Percentiles rank a stretch among this genome's conserved stretches.
Conservation (phyloP, 2,329 filamentous ascomycete species). For the Lachnellula hyalina region DNA sequence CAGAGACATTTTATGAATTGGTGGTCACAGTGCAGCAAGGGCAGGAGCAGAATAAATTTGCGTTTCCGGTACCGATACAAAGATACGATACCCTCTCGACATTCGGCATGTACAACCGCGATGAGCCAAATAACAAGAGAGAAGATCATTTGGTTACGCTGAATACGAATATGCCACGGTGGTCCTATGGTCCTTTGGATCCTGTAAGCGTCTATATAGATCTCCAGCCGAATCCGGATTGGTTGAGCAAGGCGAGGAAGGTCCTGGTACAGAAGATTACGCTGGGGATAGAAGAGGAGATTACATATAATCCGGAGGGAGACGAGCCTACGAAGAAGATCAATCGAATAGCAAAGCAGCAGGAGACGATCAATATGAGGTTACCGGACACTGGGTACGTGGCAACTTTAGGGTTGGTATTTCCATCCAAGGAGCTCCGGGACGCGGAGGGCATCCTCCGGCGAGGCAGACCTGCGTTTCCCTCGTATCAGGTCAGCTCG, state of each 20-base stretch:
- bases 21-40: conserved; percentile 95
- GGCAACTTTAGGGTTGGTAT: conserved; percentile 85
- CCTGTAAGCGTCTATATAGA: conserved; percentile 96
- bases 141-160: conserved; percentile 88
- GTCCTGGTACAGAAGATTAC: conserved; percentile 94
- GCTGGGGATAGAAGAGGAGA: conserved; percentile 91
- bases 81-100: conserved; percentile 96
- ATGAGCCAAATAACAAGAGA: conserved; percentile 79
- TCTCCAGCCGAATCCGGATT: conserved; percentile 85
- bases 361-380: conserved; percentile 74
- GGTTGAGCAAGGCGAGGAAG: conserved; percentile 82
- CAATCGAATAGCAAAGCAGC: conserved; percentile 80
- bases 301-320: conserved; percentile 97
- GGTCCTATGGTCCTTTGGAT: conserved; percentile 94
- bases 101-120: conserved; percentile 99
- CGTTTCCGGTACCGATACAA: conserved; percentile 83
- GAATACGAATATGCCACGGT: conserved; percentile 85
- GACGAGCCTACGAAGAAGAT: conserved; percentile 89
- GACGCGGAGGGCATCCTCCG: conserved; percentile 85
- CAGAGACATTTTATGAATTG: conserved; percentile 94
- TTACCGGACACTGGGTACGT: conserved; percentile 89
- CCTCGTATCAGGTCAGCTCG: conserved; percentile 78
- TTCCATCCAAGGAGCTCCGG: conserved; percentile 81
- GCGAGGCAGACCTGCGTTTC: conserved; percentile 79
- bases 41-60: conserved; percentile 81